phyloP scores from a whole-genome alignment of 257 asterid genomes.

The Plantago major region DNA sequence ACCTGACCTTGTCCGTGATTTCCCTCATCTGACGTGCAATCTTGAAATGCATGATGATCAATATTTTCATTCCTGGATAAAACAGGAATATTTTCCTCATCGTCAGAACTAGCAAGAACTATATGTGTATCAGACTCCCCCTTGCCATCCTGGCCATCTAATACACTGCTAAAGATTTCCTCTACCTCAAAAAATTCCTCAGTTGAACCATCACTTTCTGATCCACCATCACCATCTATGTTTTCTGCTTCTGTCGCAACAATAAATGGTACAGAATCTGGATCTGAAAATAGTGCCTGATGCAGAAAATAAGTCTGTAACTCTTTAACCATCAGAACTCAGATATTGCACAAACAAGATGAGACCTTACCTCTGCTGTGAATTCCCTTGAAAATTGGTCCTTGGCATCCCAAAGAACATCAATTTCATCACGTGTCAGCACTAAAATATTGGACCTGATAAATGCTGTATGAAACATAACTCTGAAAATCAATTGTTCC shows the following conservation, averaged over 20 bases:
- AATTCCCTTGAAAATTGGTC: slow-evolving; percentile 77
- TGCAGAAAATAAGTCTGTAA: slow-evolving; percentile 42
- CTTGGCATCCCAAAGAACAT: slow-evolving; percentile 83
- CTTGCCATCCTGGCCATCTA: slow-evolving; percentile 67
- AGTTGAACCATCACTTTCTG: slow-evolving; percentile 55
- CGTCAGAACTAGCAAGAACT: slow-evolving; percentile 34
- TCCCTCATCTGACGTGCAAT: slow-evolving; percentile 73
- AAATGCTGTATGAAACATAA: slow-evolving; percentile 93
- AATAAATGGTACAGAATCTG: slow-evolving; percentile 61
- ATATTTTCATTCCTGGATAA: slow-evolving; percentile 48
- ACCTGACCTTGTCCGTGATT: slow-evolving; percentile 34
- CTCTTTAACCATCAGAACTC: slow-evolving; percentile 34
- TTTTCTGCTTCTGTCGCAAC: slow-evolving; percentile 43
- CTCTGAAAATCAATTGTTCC: slow-evolving; percentile 88
- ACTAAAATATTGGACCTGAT: slow-evolving; percentile 72
- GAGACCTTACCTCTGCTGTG: slow-evolving; percentile 74
- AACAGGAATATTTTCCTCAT: slow-evolving; percentile 38
- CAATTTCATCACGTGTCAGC: slow-evolving; percentile 87
- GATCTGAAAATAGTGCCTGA: slow-evolving; percentile 91
- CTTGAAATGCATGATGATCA: slow-evolving; percentile 78
- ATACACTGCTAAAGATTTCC: slow-evolving; percentile 76
- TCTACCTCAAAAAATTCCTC: slow-evolving; percentile 97
- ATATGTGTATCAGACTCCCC: slow-evolving; percentile 43
- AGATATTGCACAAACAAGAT: slow-evolving; percentile 30
- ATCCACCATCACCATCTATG: slow-evolving; percentile 42